Evolutionary conservation across 177 flowering plant genomes (phyloP).

Genomic region (Vitis hybrid): DNA sequence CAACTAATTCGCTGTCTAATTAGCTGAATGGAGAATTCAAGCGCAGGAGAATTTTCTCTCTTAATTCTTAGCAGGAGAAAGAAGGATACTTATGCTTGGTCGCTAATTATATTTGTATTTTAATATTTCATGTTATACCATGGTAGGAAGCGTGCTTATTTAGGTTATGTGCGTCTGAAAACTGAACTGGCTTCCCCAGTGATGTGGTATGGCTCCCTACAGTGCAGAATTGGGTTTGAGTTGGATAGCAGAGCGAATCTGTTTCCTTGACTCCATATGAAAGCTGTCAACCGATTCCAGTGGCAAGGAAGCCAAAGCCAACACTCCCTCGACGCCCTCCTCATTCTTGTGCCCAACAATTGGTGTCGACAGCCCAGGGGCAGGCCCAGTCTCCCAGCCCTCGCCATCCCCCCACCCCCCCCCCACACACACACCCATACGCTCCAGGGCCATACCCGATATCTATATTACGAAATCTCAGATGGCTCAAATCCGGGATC

Average conservation of each 20-base stretch:
- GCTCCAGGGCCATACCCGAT: conserved; percentile 25
- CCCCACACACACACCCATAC: conserved; percentile 4
- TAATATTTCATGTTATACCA: too few relatives aligned
- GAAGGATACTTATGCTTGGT: too few relatives aligned
- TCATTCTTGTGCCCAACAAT: conserved; percentile 15
- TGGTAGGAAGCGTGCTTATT: too few relatives aligned
- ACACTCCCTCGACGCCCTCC: conserved; percentile 18
- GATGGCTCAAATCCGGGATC: conserved; percentile 22
- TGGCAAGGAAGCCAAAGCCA: conserved; percentile 26
- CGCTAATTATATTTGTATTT: too few relatives aligned
- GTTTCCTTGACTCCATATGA: conserved; percentile 1
- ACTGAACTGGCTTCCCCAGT: too few relatives aligned
- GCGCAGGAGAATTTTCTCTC: too few relatives aligned
- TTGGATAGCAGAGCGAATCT: not conserved
- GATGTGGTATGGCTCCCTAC: too few relatives aligned
- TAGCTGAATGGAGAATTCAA: too few relatives aligned
- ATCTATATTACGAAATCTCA: conserved; percentile 24
- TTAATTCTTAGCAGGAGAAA: too few relatives aligned
- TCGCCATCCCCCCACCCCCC: conserved; percentile 7
- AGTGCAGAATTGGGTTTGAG: too few relatives aligned
- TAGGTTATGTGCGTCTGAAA: too few relatives aligned
- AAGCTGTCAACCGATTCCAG: conserved; percentile 7
- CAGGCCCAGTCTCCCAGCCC: conserved; percentile 21
- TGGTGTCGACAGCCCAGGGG: conserved; percentile 23
- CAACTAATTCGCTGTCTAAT: too few relatives aligned